A percentile compares a stretch with the other conserved stretches of the same genome.
phyloP scores from a whole-genome alignment of 1,139 yeast genomes.

The Kodamaea alishanica region DNA sequence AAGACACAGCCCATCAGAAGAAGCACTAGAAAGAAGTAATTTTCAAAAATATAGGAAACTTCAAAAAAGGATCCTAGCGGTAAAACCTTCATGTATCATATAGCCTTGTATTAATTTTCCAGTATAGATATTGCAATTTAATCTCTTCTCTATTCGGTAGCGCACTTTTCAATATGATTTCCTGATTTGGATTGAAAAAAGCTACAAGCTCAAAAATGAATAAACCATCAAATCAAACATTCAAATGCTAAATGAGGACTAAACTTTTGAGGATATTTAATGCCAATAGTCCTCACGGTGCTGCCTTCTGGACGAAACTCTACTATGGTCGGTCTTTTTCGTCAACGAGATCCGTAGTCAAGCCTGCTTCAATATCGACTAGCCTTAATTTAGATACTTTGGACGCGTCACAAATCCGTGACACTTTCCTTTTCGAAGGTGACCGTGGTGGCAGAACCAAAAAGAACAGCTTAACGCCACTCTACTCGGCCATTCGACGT shows the following conservation, averaged over 20 bases:
- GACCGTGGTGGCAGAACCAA: slow-evolving; percentile 41
- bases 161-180: too few species aligned
- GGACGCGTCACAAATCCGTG: not conserved
- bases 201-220: not conserved
- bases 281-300: not conserved
- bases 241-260: too few species aligned
- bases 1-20: slow-evolving; percentile 20
- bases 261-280: too few species aligned
- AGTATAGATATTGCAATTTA: not conserved
- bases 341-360: slow-evolving; percentile 1
- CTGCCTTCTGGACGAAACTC: not conserved
- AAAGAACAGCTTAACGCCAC: slow-evolving; percentile 31
- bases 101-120: not conserved
- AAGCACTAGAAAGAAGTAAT: slow-evolving; percentile 25
- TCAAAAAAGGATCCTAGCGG: not conserved
- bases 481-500: slow-evolving; percentile 33
- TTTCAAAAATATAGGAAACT: not conserved
- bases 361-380: slow-evolving; percentile 12
- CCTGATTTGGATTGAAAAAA: too few species aligned
- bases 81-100: slow-evolving; percentile 2
- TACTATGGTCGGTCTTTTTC: not conserved
- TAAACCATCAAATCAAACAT: too few species aligned
- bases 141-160: too few species aligned
- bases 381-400: too few species aligned
- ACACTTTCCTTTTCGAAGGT: slow-evolving; percentile 17